A percentile compares a stretch with the other conserved stretches of the same genome.
Conservation (phyloP, 345 rosid genomes). For the Citropsis articulata region DNA sequence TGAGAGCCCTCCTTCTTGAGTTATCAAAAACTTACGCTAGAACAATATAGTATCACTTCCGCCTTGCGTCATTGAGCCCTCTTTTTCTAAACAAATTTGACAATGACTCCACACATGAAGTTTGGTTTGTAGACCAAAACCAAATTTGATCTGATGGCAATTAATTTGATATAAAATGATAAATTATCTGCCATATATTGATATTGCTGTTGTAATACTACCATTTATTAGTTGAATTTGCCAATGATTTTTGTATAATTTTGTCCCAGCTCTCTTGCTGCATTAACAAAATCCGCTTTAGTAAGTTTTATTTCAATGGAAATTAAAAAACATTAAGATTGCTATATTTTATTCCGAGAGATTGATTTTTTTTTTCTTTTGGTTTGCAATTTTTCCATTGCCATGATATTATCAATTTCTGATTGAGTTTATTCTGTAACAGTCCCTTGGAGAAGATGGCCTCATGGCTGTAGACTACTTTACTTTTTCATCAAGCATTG, state of each 20-base stretch:
- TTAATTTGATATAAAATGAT: not conserved
- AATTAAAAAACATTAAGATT: not conserved
- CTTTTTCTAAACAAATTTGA: not conserved
- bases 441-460: conserved; percentile 65
- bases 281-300: not conserved
- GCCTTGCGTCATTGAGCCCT: not conserved
- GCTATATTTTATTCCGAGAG: not conserved
- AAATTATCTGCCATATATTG: not conserved
- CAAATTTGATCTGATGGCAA: not conserved
- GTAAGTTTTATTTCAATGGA: not conserved
- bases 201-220: not conserved
- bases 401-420: not conserved
- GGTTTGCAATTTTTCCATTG: not conserved
- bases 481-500: conserved; percentile 86
- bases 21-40: too few species aligned
- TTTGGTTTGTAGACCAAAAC: not conserved
- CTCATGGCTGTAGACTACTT: conserved; percentile 77
- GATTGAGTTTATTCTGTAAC: conserved; percentile 4
- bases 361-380: not conserved
- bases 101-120: not conserved
- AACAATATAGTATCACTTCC: too few species aligned
- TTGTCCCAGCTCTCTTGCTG: not conserved
- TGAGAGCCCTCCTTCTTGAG: too few species aligned
- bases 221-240: not conserved
- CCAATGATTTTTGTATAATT: not conserved